Evolutionary conservation across 1,139 yeast genomes (phyloP), one percentile per base, ranked within the genome.

Genomic region (Debaryomyces subglobosus): DNA sequence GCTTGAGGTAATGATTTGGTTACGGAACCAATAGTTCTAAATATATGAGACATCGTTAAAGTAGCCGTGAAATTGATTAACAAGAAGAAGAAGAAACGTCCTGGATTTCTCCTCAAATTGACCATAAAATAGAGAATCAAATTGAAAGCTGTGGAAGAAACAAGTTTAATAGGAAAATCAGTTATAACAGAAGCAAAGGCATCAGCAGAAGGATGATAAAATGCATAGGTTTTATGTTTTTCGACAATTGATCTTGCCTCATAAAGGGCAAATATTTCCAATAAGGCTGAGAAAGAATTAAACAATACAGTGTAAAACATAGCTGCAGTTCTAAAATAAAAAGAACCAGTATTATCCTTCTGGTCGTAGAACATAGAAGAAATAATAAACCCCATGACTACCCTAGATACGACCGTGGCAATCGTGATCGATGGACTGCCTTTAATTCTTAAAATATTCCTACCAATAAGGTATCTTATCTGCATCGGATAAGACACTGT

Each of bases 181-280:
- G 86, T 77, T 45, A 83, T 62, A 54, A 83, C 71, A 47, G 78
- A 76, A 49, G 84, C 85, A 43, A 84, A 61, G 6, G 88, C 83
- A 62, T 85, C 88, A n/a, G 85, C 85, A 35, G 87, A 79, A 32
- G 85, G 82, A 52, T 83, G 84, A 57, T 84, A 85, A 64, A 85
- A 73, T 4, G 87, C 84, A 60, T 79, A 84, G 25, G 79, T 74
- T 56, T 79, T 81, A 57, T 84, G 89, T 62, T 84, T 84, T 53
- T 79, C 79, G 43, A 83, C 72, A 58, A 84, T 79, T 18, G 82
- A 82, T 61, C 89, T 77, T 45, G 80, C 76, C 47, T 79, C 81
- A 56, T 78, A 84, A 43, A 82, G 70, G 46, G 77, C 65, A 49
- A 82, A 72, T 58, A 83, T 81, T 67, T 82, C 86, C 57, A 84